phyloP scores from a whole-genome alignment of 202 grass and related monocot species.

The Digitaria exilis region DNA sequence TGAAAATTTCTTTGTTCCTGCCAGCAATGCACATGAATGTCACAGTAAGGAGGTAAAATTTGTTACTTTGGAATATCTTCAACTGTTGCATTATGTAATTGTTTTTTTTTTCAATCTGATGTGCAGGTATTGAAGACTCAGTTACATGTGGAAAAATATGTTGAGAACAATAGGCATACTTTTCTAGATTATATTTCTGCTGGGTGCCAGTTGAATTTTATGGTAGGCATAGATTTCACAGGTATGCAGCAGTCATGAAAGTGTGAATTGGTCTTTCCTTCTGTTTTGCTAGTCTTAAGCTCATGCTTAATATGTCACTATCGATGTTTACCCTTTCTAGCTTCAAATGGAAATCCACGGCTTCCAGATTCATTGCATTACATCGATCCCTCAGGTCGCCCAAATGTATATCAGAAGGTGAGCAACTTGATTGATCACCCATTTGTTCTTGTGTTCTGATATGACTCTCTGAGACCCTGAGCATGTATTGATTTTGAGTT shows the following conservation, averaged over 20 bases:
- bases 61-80: conserved; percentile 39
- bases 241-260: conserved; percentile 51
- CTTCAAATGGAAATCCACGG: conserved; percentile 98
- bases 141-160: conserved; percentile 88
- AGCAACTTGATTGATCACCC: conserved; percentile 52
- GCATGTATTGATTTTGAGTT: conserved; percentile 39
- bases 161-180: conserved; percentile 68
- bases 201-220: conserved; percentile 89
- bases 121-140: conserved; percentile 81
- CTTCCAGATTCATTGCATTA: conserved; percentile 99
- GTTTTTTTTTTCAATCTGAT: conserved; percentile 46
- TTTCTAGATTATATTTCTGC: conserved; percentile 93
- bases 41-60: conserved; percentile 81
- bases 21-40: conserved; percentile 61
- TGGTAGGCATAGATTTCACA: conserved; percentile 98
- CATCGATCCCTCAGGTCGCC: conserved; percentile 93
- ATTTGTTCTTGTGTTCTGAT: conserved; percentile 36
- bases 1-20: conserved; percentile 83
- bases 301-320: conserved; percentile 13
- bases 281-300: conserved; percentile 7
- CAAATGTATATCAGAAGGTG: conserved; percentile 99
- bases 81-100: conserved; percentile 21
- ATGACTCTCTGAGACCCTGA: conserved; percentile 28
- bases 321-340: conserved; percentile 54
- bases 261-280: conserved; percentile 30